These are phyloP conservation scores for Cymodocea nodosa DNA, from an alignment of 116 monocot species.

Conservation along the genomic window DNA sequence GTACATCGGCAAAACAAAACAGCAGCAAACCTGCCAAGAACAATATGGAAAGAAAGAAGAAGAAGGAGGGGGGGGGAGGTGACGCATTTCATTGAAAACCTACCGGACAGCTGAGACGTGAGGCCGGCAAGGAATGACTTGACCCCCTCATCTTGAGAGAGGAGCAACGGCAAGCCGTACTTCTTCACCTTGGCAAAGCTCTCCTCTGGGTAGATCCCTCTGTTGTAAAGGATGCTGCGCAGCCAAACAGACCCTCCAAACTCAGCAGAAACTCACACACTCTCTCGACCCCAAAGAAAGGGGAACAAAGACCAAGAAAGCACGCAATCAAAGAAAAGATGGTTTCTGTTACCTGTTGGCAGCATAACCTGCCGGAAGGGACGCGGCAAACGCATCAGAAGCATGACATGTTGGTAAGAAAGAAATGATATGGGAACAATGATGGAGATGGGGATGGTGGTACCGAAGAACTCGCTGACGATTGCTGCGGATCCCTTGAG, in stretches of 20 bases:
- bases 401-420: neutral
- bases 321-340: neutral
- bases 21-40: neutral
- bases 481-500: conserved; percentile 91
- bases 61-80: too few relatives aligned
- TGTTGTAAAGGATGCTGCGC: conserved; percentile 84
- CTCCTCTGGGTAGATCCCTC: conserved; percentile 89
- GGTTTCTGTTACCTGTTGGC: conserved; percentile 57
- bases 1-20: neutral
- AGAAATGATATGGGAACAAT: neutral
- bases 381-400: conserved; percentile 1
- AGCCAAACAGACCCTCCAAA: too few relatives aligned
- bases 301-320: neutral
- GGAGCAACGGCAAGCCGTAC: conserved; percentile 82
- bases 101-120: conserved; percentile 81
- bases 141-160: conserved; percentile 80
- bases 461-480: conserved; percentile 97
- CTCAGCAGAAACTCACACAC: too few relatives aligned
- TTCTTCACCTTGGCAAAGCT: conserved; percentile 94
- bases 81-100: neutral
- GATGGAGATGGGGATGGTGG: neutral
- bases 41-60: too few relatives aligned
- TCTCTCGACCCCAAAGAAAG: neutral
- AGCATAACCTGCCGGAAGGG: conserved; percentile 53
- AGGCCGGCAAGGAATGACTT: conserved; percentile 65